Percentiles rank a stretch among this genome's conserved stretches.
Evolutionary conservation across 352 stramenopile genomes (phyloP).

Genomic region (Phytopythium kandeliae): DNA sequence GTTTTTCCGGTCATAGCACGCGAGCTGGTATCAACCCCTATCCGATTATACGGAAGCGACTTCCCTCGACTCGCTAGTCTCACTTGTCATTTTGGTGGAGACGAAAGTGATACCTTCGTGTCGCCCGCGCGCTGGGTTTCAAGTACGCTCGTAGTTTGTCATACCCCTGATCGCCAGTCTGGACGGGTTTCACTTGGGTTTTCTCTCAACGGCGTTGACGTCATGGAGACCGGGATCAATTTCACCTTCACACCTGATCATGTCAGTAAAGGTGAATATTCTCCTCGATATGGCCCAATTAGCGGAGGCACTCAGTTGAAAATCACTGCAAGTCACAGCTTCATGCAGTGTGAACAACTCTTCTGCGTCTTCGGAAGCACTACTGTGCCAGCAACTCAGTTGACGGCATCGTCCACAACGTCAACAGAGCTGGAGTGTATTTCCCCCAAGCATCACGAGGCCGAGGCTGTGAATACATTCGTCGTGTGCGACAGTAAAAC

Average conservation of each 20-base stretch:
- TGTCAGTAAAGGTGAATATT: slow-evolving; percentile 7
- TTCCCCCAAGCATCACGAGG: slow-evolving; percentile 11
- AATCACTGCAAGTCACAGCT: slow-evolving; percentile 12
- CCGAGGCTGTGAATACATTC: slow-evolving; percentile 12
- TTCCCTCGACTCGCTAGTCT: slow-evolving; percentile 35
- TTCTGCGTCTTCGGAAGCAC: slow-evolving; percentile 24
- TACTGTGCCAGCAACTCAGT: not conserved
- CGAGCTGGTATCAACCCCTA: slow-evolving; percentile 10
- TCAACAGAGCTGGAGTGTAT: slow-evolving; percentile 14
- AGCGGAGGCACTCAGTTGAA: slow-evolving; percentile 24
- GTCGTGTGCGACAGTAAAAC: slow-evolving; percentile 22
- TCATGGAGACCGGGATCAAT: slow-evolving; percentile 17
- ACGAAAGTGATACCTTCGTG: not conserved
- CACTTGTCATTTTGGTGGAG: slow-evolving; percentile 35
- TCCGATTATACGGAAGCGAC: slow-evolving; percentile 14
- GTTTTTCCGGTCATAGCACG: slow-evolving; percentile 17
- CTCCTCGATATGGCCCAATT: slow-evolving; percentile 18
- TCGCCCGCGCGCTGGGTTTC: slow-evolving; percentile 24
- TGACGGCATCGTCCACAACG: not conserved
- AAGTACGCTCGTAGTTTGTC: slow-evolving; percentile 16
- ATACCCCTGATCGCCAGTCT: slow-evolving; percentile 16
- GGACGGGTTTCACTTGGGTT: slow-evolving; percentile 25
- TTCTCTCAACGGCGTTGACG: slow-evolving; percentile 51
- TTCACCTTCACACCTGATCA: slow-evolving; percentile 23
- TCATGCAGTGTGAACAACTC: slow-evolving; percentile 15